Evolutionary conservation across 202 grass and related monocot species (phyloP).

Genomic region (Bolboschoenoplectus hybrid): DNA sequence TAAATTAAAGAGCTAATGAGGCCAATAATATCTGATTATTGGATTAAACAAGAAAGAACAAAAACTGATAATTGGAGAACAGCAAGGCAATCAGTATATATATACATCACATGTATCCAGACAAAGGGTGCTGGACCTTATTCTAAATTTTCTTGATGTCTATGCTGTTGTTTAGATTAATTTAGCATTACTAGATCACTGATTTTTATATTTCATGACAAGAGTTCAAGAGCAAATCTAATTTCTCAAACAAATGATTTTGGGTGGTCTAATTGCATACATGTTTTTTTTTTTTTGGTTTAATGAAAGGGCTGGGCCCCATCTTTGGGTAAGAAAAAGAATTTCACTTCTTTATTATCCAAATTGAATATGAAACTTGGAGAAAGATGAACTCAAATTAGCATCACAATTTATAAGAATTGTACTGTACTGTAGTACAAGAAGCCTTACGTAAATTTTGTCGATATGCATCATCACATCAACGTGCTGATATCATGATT

Average conservation of each 20-base stretch:
- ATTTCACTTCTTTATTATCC: background rate
- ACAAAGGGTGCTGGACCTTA: background rate
- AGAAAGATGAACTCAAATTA: too few relatives aligned
- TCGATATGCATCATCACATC: too few relatives aligned
- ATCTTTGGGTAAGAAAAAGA: background rate
- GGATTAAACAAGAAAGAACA: conserved; percentile 10
- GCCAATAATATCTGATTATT: conserved; percentile 17
- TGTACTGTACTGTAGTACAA: too few relatives aligned
- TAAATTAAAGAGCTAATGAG: background rate
- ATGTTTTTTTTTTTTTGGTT: background rate
- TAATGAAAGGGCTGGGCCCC: background rate
- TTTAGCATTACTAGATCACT: too few relatives aligned
- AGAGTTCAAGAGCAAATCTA: too few relatives aligned
- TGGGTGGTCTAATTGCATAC: background rate
- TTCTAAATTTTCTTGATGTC: background rate
- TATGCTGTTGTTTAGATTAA: too few relatives aligned
- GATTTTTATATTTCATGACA: background rate
- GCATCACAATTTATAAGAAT: too few relatives aligned
- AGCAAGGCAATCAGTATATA: background rate
- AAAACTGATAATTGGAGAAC: conserved; percentile 6
- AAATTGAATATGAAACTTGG: background rate
- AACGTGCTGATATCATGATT: background rate
- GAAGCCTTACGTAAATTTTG: too few relatives aligned
- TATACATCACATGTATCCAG: background rate
- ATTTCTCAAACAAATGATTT: background rate